Conservation (phyloP, 1,284 basidiomycete species). For the Sphaerobolus stellatus region DNA sequence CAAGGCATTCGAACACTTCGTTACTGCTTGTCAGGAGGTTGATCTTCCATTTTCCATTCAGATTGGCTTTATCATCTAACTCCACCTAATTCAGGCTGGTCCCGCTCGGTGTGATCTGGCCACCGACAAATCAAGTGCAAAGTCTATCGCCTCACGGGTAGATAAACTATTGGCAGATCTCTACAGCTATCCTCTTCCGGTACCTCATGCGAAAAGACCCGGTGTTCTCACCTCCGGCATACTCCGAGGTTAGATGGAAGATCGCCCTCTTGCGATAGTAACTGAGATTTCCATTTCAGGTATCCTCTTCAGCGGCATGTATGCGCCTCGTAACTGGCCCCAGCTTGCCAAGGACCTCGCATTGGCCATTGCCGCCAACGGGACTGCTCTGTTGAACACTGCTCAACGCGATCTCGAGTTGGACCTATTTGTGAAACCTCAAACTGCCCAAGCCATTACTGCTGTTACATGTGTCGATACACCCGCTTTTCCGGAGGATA, state of each 20-base stretch:
- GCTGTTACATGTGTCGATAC: conserved; percentile 21
- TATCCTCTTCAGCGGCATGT: conserved; percentile 20
- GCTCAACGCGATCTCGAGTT: conserved; percentile 19
- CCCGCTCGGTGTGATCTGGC: conserved; percentile 24
- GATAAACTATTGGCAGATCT: conserved; percentile 20
- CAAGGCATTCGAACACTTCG: conserved; percentile 22
- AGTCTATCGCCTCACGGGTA: conserved; percentile 16
- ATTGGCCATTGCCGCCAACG: conserved; percentile 21
- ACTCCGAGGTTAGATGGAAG: conserved; percentile 18
- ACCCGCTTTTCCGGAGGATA: conserved; percentile 17
- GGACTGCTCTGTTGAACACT: conserved; percentile 16
- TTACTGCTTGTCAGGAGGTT: conserved; percentile 20
- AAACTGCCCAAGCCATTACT: conserved; percentile 17
- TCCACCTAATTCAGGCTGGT: conserved; percentile 19
- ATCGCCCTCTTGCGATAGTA: background rate
- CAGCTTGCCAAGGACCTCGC: conserved; percentile 17
- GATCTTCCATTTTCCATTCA: background rate
- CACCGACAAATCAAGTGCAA: conserved; percentile 13
- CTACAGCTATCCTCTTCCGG: conserved; percentile 21
- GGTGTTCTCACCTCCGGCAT: conserved; percentile 23
- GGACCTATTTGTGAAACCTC: conserved; percentile 15
- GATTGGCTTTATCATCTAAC: background rate
- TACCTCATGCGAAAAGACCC: conserved; percentile 20
- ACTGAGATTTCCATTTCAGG: conserved; percentile 1
- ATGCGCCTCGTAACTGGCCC: conserved; percentile 23